Evolutionary conservation across 2,329 filamentous ascomycete species (phyloP), one percentile per base, ranked within the genome.

Genomic region (Apiospora aurea): DNA sequence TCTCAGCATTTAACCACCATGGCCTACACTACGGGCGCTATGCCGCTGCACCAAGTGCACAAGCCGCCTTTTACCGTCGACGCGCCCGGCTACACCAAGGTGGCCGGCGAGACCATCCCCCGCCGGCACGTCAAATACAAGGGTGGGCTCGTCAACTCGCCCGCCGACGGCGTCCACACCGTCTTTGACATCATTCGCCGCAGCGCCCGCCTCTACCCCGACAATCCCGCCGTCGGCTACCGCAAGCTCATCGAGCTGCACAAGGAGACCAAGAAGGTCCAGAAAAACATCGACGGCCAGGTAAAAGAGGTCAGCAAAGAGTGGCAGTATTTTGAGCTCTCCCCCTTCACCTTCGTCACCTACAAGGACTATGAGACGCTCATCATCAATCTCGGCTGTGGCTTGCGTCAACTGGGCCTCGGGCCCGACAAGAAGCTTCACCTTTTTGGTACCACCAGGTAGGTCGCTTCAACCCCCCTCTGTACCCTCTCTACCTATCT

Each of bases 251-350:
- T 97, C 82, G 87, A 92, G 82, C 90, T 92, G 66, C 94, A 97
- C 83, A 89, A 89, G 78, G 95, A 97, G 86, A 92, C 88, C 77
- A 97, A 96, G 86, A 96, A 94, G 88, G 86, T 97, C 76, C 93
- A 95, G 87, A 97, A 97, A 88, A 87, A 94, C 69, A 86, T 97
- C 72, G 93, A 97, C 79, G 95, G 95, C 76, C 88, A 93, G 80
- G 88, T 94, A 82, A 86, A 88, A 75, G 90, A 95, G 84, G 90
- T 96, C 46, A 93, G 97, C 75, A 97, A 97, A 90, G 90, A 96
- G 82, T 97, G 95, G 95, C 91, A 92, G 70, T 97, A 91, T 83
- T 97, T 94, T 77, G 95, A 97, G 87, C 90, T 97, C 76, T 92
- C 92, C 73, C 86, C 87, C 68, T 97, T 93, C 85, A 87, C 88